A percentile compares a stretch with the other conserved stretches of the same genome.
Evolutionary conservation across 2,329 filamentous ascomycete species (phyloP).

Genomic region (Ophiocordyceps unilateralis): DNA sequence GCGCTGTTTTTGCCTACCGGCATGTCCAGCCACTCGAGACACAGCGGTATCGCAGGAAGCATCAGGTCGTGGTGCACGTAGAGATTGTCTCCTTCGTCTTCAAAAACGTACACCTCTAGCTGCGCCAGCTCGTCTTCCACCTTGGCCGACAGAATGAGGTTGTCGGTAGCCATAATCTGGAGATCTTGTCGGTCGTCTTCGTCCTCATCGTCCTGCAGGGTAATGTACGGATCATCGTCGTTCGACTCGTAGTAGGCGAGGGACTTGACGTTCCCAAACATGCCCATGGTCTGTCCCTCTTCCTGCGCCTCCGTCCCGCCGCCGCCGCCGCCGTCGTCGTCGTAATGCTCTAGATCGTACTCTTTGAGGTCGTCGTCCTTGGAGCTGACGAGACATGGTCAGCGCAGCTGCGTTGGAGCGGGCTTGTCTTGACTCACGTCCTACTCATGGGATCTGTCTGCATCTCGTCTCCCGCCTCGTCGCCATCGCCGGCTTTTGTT

Average conservation of each 20-base stretch:
- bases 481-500: conserved; percentile 9
- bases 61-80: conserved; percentile 99
- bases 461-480: conserved; percentile 17
- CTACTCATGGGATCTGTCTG: conserved; percentile 8
- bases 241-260: conserved; percentile 88
- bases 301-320: conserved; percentile 15
- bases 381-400: conserved; percentile 20
- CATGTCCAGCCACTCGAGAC: conserved; percentile 88
- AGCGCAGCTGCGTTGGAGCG: conserved; percentile 2
- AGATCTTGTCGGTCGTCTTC: conserved; percentile 83
- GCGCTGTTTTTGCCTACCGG: conserved; percentile 57
- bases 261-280: conserved; percentile 91
- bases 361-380: conserved; percentile 84
- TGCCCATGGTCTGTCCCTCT: conserved; percentile 56
- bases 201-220: conserved; percentile 47
- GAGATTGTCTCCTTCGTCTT: conserved; percentile 86
- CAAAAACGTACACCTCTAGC: conserved; percentile 93
- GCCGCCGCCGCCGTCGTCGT: conserved; percentile 52
- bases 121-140: conserved; percentile 95
- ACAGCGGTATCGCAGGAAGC: conserved; percentile 90
- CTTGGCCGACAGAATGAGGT: conserved; percentile 79
- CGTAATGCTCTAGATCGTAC: conserved; percentile 92
- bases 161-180: conserved; percentile 84
- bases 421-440: neutral
- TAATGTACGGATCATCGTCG: conserved; percentile 93